Base-by-base conservation (phyloP, 306 rosid species). In the Datisca glomerata region DNA sequence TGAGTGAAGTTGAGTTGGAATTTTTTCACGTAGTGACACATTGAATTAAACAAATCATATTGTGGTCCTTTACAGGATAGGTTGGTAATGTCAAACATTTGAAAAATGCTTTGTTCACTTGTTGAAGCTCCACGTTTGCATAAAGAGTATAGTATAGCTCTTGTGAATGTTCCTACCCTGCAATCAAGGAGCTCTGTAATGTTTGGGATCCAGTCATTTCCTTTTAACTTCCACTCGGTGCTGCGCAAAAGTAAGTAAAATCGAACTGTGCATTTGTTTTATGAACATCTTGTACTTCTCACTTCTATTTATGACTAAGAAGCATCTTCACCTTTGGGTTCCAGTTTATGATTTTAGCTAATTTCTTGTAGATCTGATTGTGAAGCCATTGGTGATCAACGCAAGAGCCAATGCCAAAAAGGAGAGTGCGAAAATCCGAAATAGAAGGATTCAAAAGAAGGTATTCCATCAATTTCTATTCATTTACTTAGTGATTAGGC, bases 401-500 rank as follows among this genome's bases (percentile, higher is more conserved):
- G 89, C 79, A 21, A 76, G 86, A 50, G 83, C 61, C 46, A 72
- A 63, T 45, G 50, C 75, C 15, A 73, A 73, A 63, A 70, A 19
- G 36, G 93, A 83, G 63, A 83, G 65, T 56, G 60, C 76, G 4
- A 87, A 79, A 77, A 62, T 63, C 51, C 71, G 64, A 22, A 83
- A 76, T 55, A 65, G 78, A 56, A 89, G 74, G 70, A 69, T 48
- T 67, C 77, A 37, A 51, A 74, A 79, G 66, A 89, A 80, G 89
- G 97, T 79, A 29, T 32, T 37, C 7, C 22, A 41, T 50, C 39
- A 12, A 15, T 42, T 14, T 29, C 15, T 33, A 6, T 14, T 24
- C 28, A 12, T 27, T 21, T 19, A 13, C 24, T 14, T 25, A 16
- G 3, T 20, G 46, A 20, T 17, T 16, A 17, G 23, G 25, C 6